These are phyloP conservation scores for Claviceps monticola DNA, from an alignment of 2,329 filamentous ascomycete genomes.

Conservation along the genomic window DNA sequence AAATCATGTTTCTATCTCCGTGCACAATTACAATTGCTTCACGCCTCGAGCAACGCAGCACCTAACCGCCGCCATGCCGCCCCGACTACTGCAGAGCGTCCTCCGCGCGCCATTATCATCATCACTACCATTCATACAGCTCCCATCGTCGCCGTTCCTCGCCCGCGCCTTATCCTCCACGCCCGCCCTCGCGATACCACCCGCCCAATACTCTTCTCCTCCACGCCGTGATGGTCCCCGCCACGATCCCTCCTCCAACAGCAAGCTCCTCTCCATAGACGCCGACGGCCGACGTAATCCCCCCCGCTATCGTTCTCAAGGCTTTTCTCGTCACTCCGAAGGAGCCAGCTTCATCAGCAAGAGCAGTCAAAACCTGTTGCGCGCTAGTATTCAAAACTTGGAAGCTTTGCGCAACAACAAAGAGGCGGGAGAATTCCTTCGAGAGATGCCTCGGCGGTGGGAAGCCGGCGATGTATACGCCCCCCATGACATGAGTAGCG, in stretches of 20 bases:
- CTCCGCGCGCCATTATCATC: slow-evolving; percentile 9
- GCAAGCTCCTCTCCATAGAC: slow-evolving; percentile 12
- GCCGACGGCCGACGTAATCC: slow-evolving; percentile 9
- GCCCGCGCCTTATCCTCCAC: slow-evolving; percentile 19
- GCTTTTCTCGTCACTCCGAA: slow-evolving; percentile 10
- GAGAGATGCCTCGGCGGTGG: slow-evolving; percentile 59
- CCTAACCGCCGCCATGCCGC: slow-evolving; percentile 23
- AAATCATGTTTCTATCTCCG: no score
- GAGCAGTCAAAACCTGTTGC: slow-evolving; percentile 9
- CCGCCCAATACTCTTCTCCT: slow-evolving; percentile 13
- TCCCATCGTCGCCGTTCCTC: slow-evolving; percentile 4
- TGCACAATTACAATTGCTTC: no score
- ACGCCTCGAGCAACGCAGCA: no score
- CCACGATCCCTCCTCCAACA: slow-evolving; percentile 9
- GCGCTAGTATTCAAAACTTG: slow-evolving; percentile 19
- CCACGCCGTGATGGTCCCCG: neutral
- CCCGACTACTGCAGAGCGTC: slow-evolving; percentile 20
- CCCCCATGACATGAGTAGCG: slow-evolving; percentile 68
- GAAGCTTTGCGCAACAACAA: slow-evolving; percentile 21
- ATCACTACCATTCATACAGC: neutral
- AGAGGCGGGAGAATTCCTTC: slow-evolving; percentile 38
- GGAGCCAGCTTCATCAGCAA: slow-evolving; percentile 17
- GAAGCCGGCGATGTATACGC: slow-evolving; percentile 72
- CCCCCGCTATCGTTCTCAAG: neutral
- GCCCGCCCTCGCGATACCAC: slow-evolving; percentile 10